phyloP scores from a whole-genome alignment of 169 alveolate genomes.

The Eimeria zaria region DNA sequence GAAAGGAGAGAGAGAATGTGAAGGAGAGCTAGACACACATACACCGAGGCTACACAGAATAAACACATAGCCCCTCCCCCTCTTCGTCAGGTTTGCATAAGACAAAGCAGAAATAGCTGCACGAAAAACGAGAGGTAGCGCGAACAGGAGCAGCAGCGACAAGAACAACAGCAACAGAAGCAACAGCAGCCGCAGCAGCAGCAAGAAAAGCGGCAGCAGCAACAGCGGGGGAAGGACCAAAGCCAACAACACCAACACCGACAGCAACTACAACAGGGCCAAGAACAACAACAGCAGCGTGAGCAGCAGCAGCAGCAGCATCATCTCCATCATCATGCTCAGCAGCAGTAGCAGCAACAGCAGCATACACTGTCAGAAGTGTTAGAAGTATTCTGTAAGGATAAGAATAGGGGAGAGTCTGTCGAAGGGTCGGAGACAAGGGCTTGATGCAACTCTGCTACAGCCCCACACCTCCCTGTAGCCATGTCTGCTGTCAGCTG shows the following conservation, averaged over 20 bases:
- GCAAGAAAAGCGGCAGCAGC: background rate
- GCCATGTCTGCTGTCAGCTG: constrained; percentile 59
- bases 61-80: no score
- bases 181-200: background rate
- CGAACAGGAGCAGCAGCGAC: background rate
- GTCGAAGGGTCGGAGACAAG: constrained; percentile 83
- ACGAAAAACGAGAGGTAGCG: background rate
- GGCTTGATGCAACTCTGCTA: constrained; percentile 76
- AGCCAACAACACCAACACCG: no score
- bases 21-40: background rate
- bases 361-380: constrained; percentile 1
- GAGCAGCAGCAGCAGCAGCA: no score
- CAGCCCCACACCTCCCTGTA: constrained; percentile 59
- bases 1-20: background rate
- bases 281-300: no score
- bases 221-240: no score
- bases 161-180: background rate
- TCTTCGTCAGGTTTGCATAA: no score
- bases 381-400: constrained; percentile 26
- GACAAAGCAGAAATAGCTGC: no score
- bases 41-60: background rate
- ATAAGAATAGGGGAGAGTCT: constrained; percentile 72
- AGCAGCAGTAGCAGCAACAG: background rate
- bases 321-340: background rate
- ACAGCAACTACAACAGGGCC: no score